Evolutionary conservation across 1,139 yeast species (phyloP).

Genomic region (Diutina pseudorugosa): DNA sequence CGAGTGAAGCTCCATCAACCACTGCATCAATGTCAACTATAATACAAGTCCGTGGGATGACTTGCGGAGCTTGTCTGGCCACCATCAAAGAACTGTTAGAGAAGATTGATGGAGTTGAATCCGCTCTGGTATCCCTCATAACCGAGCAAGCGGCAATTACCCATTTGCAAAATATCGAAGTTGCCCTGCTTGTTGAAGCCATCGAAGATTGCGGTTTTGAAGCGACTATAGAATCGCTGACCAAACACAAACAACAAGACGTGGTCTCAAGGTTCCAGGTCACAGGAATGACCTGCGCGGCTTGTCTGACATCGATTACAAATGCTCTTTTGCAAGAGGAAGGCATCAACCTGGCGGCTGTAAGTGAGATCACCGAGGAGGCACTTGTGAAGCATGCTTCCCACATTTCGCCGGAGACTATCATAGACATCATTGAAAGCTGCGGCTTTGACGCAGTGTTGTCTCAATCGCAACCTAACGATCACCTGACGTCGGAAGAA

Average conservation of each 20-base stretch:
- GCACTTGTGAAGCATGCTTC: conserved; percentile 42
- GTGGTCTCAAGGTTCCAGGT: conserved; percentile 20
- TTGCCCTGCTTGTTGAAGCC: conserved; percentile 8
- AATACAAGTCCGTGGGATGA: conserved; percentile 19
- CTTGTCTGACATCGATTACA: conserved; percentile 61
- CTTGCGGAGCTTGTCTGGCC: conserved; percentile 27
- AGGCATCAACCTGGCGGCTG: conserved; percentile 43
- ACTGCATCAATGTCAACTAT: neutral
- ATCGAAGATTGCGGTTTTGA: conserved; percentile 29
- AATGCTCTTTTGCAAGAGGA: conserved; percentile 31
- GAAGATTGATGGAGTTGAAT: conserved; percentile 13
- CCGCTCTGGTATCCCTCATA: conserved; percentile 21
- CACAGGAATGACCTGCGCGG: conserved; percentile 81
- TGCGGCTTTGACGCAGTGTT: conserved; percentile 56
- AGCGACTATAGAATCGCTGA: conserved; percentile 9
- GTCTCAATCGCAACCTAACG: neutral
- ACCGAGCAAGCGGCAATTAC: conserved; percentile 23
- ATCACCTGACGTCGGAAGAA: conserved; percentile 5
- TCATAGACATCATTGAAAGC: conserved; percentile 48
- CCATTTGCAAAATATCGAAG: conserved; percentile 9
- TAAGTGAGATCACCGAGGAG: conserved; percentile 65
- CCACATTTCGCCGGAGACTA: conserved; percentile 17
- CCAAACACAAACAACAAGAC: neutral
- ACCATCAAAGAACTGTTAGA: conserved; percentile 17
- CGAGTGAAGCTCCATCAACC: neutral